Evolutionary conservation across 2,329 filamentous ascomycete species (phyloP).

Genomic region (Paramyrothecium sp.): DNA sequence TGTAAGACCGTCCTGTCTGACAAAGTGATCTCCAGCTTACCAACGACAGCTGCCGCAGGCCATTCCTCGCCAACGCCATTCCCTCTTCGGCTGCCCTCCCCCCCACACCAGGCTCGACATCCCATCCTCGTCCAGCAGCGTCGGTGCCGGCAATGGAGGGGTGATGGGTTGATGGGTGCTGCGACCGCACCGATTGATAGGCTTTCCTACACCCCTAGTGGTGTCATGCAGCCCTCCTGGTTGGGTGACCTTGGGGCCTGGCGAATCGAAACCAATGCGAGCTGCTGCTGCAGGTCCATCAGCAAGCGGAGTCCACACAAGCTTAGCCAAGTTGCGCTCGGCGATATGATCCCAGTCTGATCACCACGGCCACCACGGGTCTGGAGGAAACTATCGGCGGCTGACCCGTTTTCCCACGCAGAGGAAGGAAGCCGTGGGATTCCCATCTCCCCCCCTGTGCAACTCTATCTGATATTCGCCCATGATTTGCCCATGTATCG

Average conservation of each 20-base stretch:
- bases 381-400: background rate
- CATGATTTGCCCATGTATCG: background rate
- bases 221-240: conserved; percentile 22
- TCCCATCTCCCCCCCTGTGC: background rate
- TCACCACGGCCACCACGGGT: background rate
- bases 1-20: background rate
- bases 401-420: background rate
- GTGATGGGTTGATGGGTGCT: background rate
- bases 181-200: conserved; percentile 6
- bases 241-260: background rate
- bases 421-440: background rate
- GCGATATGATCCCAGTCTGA: conserved; percentile 8
- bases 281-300: conserved; percentile 9
- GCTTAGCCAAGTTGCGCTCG: conserved; percentile 9
- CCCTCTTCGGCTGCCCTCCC: background rate
- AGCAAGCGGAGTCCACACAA: conserved; percentile 6
- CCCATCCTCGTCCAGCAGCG: background rate
- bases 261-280: background rate
- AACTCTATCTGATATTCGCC: background rate
- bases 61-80: background rate
- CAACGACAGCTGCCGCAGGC: background rate
- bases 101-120: background rate
- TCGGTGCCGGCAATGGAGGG: background rate
- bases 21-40: background rate
- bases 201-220: conserved; percentile 14